Base-by-base conservation (phyloP, 345 rosid species). In the Eucalyptus pumila region DNA sequence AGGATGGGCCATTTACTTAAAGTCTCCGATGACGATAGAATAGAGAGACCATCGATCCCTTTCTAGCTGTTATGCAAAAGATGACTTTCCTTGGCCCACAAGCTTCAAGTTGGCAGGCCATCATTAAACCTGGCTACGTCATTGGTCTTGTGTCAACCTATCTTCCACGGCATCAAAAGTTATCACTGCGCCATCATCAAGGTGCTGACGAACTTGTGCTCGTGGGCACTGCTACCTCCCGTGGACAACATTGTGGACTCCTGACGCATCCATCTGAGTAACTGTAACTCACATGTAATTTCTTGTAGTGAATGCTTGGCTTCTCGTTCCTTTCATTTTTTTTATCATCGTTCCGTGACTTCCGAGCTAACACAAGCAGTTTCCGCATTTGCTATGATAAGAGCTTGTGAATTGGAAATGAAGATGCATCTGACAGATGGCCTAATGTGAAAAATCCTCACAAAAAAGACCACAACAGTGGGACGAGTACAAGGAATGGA, bases 261-360 rank as follows among this genome's bases (percentile, higher is more conserved):
- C 3, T 10, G 30, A 56, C 1, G 5, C 6, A 14, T 8, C 3
- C 4, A n/a, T n/a, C 19, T 30, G 5, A 14, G 17, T n/a, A 3
- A 32, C 9, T 6, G 2, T 13, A 65, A 65, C 19, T 30, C 72
- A 65, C 14, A 65, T n/a, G 8, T 30, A 30, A 56, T 56, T 24
- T 56, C 11, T 24, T 56, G 30, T 24, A 24, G 10, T 14, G 19
- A 21, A 65, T 65, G 19, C 72, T 65, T n/a, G 72, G 15, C 10
- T 65, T 4, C 15, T n/a, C 4, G 8, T 19, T 9, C 58, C 9
- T 7, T 52, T 19, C 9, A 4, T 52, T 52, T 4, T 19, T 52
- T 0, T 21, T 1, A 52, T 52, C 4, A 19, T 21, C 7, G 2
- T 7, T 7, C 5, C 9, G 8, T 14, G 8, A 19, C 4, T 52